Base-by-base conservation (phyloP, 192 early-diverging fungal genomes). In the Pilaira anomala region DNA sequence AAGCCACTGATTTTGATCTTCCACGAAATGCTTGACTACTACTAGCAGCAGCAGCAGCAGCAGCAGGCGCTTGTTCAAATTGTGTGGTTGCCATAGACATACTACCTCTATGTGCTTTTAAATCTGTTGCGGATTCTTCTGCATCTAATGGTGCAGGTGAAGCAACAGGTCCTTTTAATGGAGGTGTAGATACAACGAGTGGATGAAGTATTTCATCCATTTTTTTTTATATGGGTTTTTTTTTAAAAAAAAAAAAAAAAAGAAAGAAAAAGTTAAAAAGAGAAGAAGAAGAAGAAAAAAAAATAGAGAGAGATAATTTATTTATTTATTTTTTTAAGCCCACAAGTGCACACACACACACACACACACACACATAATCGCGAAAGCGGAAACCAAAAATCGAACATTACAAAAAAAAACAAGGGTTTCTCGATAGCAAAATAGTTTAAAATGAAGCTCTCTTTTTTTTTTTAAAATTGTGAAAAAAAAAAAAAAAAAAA, bases 1-100 rank as follows among this genome's bases (percentile, higher is more conserved):
- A 59, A 18, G 62, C 74, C 1, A 76, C 16, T 4, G 74, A 76
- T 21, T 76, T 76, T 24, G 74, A 76, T 25, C 74, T 48, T 28
- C 49, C 65, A 9, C 74, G 68, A 0, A 63, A 33, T 2, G 28
- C 40, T 14, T 61, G 46, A 44, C 36, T 49, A n/a, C n/a, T n/a
- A n/a, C n/a, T n/a, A n/a, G n/a, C n/a, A n/a, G n/a, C n/a, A n/a
- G n/a, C n/a, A n/a, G n/a, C n/a, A n/a, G n/a, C n/a, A 21, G 33
- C 11, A 36, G 33, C 52, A 28, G 52, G 63, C 9, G 44, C 21
- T 26, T 68, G 66, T 18, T 68, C 66, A 21, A 28, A 61, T 11
- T 42, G 39, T 7, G 57, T 60, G 2, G 52, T 54, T 40, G 48
- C 66, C 36, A 40, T 36, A 2, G 66, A 54, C 58, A 68, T 28